Evolutionary conservation across 768 basidiomycete genomes (phyloP).

Genomic region (Hypholoma sublateritium): DNA sequence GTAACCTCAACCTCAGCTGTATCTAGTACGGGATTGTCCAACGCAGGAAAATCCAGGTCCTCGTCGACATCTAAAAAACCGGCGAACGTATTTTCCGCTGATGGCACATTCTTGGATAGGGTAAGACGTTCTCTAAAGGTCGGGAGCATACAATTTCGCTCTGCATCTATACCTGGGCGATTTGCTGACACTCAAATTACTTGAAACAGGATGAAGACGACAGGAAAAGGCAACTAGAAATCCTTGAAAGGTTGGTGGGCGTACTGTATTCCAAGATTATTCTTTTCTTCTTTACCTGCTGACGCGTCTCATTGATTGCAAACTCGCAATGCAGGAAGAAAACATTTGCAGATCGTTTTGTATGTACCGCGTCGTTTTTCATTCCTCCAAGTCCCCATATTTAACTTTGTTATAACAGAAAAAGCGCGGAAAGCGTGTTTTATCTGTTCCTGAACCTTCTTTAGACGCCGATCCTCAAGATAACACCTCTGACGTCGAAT

Average conservation of each 20-base stretch:
- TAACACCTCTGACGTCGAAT: conserved; percentile 8
- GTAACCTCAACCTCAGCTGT: too few species aligned
- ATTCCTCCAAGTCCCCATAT: not conserved
- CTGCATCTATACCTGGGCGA: not conserved
- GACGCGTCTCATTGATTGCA: conserved; percentile 3
- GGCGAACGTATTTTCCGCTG: conserved; percentile 64
- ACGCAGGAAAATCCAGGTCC: conserved; percentile 36
- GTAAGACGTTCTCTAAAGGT: conserved; percentile 61
- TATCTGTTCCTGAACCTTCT: conserved; percentile 32
- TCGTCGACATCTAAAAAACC: conserved; percentile 21
- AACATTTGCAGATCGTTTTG: conserved; percentile 61
- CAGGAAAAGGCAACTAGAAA: conserved; percentile 53
- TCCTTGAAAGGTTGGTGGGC: conserved; percentile 43
- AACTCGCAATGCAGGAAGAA: conserved; percentile 44
- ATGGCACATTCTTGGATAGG: conserved; percentile 67
- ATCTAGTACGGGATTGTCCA: not conserved
- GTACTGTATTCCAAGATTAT: not conserved
- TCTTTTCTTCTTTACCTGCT: conserved; percentile 2
- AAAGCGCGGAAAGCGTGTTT: conserved; percentile 57
- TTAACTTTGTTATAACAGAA: conserved; percentile 35
- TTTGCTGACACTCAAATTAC: conserved; percentile 6
- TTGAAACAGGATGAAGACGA: conserved; percentile 58
- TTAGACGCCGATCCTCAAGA: not conserved
- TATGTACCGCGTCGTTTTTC: conserved; percentile 29
- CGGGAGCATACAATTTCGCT: conserved; percentile 5